Evolutionary conservation across 2,329 filamentous ascomycete species (phyloP), one percentile per base, ranked within the genome.

Genomic region (Mollisia scopiformis): DNA sequence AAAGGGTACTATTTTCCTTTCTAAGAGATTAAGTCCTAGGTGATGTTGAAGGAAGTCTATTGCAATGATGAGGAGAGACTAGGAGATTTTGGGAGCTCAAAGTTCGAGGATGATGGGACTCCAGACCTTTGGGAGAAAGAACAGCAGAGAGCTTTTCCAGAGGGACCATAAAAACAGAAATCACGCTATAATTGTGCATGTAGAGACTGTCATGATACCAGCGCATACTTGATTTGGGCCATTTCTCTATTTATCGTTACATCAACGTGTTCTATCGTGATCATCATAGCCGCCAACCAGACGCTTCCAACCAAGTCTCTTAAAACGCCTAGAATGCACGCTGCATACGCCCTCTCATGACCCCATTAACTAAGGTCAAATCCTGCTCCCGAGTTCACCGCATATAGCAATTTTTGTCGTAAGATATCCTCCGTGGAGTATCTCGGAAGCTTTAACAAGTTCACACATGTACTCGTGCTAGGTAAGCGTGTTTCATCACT

Each of bases 401-500:
- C 94, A 76, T 97, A 97, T 55, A 98, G 78, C 62, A 99, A 74
- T 78, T 97, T 98, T 71, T 88, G 84, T 72, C 85, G 88, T 70
- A 99, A 74, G 28, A 80, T 83, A 61, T 79, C 76, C 64, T 88
- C 85, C 33, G 81, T 86, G 51, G 76, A 83, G 75, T 98, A 99
- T 66, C 88, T 86, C 6, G 95, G 95, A 67, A 99, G 77, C 80
- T 99, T 99, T 51, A 99, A 78, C 68, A 99, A 74, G 74, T 99
- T 99, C 28, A 98, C 92, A 70, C 95, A 99, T 0, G 95, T 99
- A 73, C 93, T 97, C 19, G 95, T 93, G 73, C 92, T 98, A 2
- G 95, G 95, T 65, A 97, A 78, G 61, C 95, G 82, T 51, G 86
- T 83, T 75, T 94, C 84, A 71, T 96, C 92, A 27, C 78, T 79